phyloP scores from a whole-genome alignment of 1,284 basidiomycete species.

The Irpex sp. region DNA sequence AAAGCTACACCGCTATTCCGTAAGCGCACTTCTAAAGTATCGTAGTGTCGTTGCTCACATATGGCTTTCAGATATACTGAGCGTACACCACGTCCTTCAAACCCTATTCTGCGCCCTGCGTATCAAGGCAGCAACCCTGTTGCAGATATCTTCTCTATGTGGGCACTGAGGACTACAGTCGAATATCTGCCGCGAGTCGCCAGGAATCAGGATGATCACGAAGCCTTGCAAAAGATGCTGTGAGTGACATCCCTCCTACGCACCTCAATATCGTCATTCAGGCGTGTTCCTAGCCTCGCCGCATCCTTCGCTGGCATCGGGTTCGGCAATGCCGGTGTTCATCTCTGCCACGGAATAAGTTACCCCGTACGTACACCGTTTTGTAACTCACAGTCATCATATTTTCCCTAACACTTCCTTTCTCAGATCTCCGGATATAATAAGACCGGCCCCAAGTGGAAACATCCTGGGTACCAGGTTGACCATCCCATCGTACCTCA shows the following conservation, averaged over 20 bases:
- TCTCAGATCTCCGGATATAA: slow-evolving; percentile 89
- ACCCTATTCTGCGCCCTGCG: slow-evolving; percentile 87
- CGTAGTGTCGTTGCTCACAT: not conserved
- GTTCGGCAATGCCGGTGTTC: slow-evolving; percentile 93
- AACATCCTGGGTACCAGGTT: slow-evolving; percentile 80
- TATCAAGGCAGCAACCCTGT: slow-evolving; percentile 97
- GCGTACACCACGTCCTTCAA: slow-evolving; percentile 81
- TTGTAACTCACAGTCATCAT: not conserved
- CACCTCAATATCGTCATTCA: not conserved
- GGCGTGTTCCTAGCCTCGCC: slow-evolving; percentile 49
- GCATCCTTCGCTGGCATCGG: slow-evolving; percentile 94
- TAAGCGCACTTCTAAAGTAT: slow-evolving; percentile 30
- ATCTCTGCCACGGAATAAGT: slow-evolving; percentile 85
- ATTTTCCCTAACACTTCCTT: not conserved
- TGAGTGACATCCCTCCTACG: slow-evolving; percentile 33
- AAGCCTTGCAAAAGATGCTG: slow-evolving; percentile 92
- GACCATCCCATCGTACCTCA: slow-evolving; percentile 91
- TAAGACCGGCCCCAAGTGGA: slow-evolving; percentile 86
- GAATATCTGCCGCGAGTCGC: slow-evolving; percentile 87
- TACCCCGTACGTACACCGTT: slow-evolving; percentile 53
- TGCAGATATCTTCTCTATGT: slow-evolving; percentile 92
- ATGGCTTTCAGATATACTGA: slow-evolving; percentile 71
- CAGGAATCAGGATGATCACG: slow-evolving; percentile 72
- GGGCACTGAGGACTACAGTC: slow-evolving; percentile 90
- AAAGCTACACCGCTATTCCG: slow-evolving; percentile 90